Evolutionary conservation across 1,284 basidiomycete species (phyloP), one percentile per base, ranked within the genome.

Genomic region (Cerioporus squamosus): DNA sequence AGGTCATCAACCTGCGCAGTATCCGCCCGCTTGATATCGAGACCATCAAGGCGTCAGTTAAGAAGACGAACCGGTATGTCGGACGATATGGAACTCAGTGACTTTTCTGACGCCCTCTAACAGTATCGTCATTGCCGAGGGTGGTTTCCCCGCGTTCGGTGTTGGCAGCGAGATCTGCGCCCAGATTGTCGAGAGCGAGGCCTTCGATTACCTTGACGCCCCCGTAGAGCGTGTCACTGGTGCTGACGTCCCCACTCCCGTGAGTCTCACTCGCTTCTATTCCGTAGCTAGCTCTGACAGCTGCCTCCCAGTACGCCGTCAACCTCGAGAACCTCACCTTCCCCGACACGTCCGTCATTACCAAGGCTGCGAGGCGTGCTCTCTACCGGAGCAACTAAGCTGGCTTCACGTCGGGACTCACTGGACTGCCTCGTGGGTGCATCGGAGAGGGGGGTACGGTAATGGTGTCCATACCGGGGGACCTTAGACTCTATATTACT

Each of bases 161-260:
- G 95, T 99, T 56, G 97, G 97, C 64, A 95, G 94, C 69, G 97
- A 99, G 79, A 97, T 99, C 70, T 94, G 93, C 68, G 96, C 97
- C 15, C 94, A 97, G 77, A 92, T 97, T 69, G 83, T 96, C 63
- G 97, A 99, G 83, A 95, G 93, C 69, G 91, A 96, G 68, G 95
- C 94, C 6, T 98, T 96, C 72, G 94, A 97, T 79, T 97, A 94
- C 80, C 89, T 98, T 49, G 97, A 99, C 79, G 96, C 97, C 23
- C 94, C 97, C 24, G 94, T 98, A 53, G 97, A 99, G 84, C 91
- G 97, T 66, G 83, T 99, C 66, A 98, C 97, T 62, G 97, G 97
- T 72, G 96, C 97, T 65, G 93, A 98, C 73, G 88, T 99, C 47
- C 96, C 95, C 48, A 97, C 96, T 71, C 96, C 95, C 56, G 94